These are phyloP conservation scores for Pestalotiopsis sp. DNA, from an alignment of 2,329 filamentous ascomycete genomes.

Conservation along the genomic window DNA sequence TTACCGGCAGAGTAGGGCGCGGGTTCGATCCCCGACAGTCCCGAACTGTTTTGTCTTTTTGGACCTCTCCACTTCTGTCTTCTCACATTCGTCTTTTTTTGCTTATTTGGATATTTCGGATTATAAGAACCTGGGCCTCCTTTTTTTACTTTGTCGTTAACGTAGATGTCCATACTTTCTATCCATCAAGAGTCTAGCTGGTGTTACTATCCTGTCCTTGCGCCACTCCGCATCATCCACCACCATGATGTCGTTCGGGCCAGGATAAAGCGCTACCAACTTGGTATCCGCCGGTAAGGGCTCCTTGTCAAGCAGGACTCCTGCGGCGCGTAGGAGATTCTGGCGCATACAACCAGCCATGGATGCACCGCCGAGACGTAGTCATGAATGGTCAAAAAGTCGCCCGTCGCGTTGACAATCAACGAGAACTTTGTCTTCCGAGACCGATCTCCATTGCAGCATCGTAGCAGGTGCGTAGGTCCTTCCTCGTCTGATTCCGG, in stretches of 20 bases:
- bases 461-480: not conserved
- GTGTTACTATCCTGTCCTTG: no score
- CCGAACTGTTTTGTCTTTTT: no score
- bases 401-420: not conserved
- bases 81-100: no score
- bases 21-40: no score
- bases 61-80: no score
- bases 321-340: not conserved
- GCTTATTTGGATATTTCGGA: no score
- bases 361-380: slow-evolving; percentile 13
- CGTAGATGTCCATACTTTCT: no score
- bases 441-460: not conserved
- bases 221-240: not conserved
- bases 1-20: no score
- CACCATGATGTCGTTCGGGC: not conserved
- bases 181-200: no score
- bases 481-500: not conserved
- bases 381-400: slow-evolving; percentile 8
- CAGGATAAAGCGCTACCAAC: not conserved
- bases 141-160: no score
- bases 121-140: no score
- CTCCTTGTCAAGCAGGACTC: not conserved
- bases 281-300: not conserved
- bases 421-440: not conserved
- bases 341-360: slow-evolving; percentile 10